Evolutionary conservation across 352 stramenopile genomes (phyloP), one percentile per base, ranked within the genome.

Genomic region (Pythium utonaiense): DNA sequence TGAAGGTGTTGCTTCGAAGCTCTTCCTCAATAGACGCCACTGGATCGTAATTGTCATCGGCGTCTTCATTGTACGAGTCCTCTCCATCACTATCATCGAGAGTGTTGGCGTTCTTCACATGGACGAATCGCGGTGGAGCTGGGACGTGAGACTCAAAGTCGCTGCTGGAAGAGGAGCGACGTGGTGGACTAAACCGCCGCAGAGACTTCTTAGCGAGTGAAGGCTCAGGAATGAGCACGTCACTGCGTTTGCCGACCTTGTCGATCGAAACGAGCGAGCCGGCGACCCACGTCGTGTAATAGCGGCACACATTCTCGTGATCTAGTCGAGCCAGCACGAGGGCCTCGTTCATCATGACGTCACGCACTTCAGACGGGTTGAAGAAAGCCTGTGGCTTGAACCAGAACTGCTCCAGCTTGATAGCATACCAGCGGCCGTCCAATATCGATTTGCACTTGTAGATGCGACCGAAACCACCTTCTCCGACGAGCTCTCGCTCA

Each of bases 221-320:
- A 7, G 1, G 28, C 30, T 48, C 22, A 27, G 25, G 16, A 16
- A 33, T 22, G 16, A 44, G 40, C 8, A 66, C 38, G 1, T 64
- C 61, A 42, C 62, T 52, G 9, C 60, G 66, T 44, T 71, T 70
- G 1, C 67, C 67, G 9, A 80, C 66, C 28, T 67, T 70, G 38
- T 84, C 80, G 53, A 83, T 70, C 2, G 83, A 75, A 16, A 92
- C 80, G 17, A 93, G 64, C 10, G 73, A 89, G 17, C 77, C 80
- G 13, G 80, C 72, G 34, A 93, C 80, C 83, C 83, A 93, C 24
- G 83, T 89, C 57, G 89, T 86, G 71, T 81, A 93, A 70, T 98
- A 98, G 7, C 95, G 75, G 27, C 96, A 97, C 41, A 98, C 95
- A 62, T 98, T 97, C 60, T 98, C 93, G 51, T 98, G 93, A 44